Base-by-base conservation (phyloP, 2,329 filamentous ascomycete species). In the Alternaria dauci region DNA sequence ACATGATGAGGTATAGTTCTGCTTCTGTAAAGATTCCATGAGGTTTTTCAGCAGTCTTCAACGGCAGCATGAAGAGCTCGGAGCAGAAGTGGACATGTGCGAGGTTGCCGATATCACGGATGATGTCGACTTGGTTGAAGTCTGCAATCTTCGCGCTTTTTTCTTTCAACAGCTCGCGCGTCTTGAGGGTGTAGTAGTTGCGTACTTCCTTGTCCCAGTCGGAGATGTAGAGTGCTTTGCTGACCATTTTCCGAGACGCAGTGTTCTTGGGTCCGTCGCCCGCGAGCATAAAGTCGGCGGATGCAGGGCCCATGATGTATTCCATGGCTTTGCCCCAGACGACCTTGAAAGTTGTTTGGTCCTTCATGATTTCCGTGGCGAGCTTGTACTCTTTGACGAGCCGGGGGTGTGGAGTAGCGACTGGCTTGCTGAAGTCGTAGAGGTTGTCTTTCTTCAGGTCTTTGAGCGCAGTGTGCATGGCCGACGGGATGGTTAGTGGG, bases 401-500 rank as follows among this genome's bases (percentile, higher is more conserved):
- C 1, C 82, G 80, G 1, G 83, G 81, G 0, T 84, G 79, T 67
- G 61, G 57, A 18, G 47, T 63, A 3, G 81, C 82, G 60, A 78
- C 82, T 0, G 92, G 91, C 2, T 85, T 84, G 5, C 87, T 85
- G 71, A 88, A 95, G 74, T 86, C 87, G 79, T 94, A 96, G 28
- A 88, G 81, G 30, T 90, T 81, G 44, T 84, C 89, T 44, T 90
- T 87, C 56, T 87, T 86, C 5, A 95, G 82, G 47, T 87, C 83
- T 43, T 85, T 87, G 65, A 93, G 83, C 63, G 94, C 93, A 63
- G 85, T 87, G 58, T 84, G 79, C 76, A 92, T 95, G 73, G 94
- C 91, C 0, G 82, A 81, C 0, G 92, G 92, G 2, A 90, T 88
- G 3, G 87, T 88, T 71, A 89, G 83, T 1, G 91, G 91, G 71